These are phyloP conservation scores for Gonapodya sp. DNA, from an alignment of 192 early-diverging fungal genomes.

Conservation along the genomic window DNA sequence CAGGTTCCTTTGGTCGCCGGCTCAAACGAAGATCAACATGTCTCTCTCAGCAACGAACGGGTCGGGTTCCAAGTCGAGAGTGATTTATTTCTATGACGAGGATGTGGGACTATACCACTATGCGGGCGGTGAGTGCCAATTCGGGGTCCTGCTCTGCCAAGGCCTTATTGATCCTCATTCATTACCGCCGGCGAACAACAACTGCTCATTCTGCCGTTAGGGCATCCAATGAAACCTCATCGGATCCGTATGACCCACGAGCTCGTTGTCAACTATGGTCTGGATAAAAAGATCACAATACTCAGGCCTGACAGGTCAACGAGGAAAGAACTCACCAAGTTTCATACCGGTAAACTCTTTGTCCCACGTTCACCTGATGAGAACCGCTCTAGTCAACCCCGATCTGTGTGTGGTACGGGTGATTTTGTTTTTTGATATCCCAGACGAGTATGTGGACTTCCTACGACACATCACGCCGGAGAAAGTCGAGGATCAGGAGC, in stretches of 20 bases:
- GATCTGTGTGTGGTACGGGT: background rate
- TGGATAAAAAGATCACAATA: constrained; percentile 84
- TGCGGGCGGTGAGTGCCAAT: constrained; percentile 40
- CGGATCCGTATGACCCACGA: constrained; percentile 90
- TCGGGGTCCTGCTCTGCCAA: background rate
- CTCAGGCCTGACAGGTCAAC: constrained; percentile 71
- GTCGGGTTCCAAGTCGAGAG: constrained; percentile 16
- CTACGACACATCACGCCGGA: constrained; percentile 67
- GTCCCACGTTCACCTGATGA: background rate
- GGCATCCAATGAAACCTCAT: constrained; percentile 98
- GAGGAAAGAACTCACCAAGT: constrained; percentile 79
- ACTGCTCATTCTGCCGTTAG: constrained; percentile 27
- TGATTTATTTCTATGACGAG: constrained; percentile 49
- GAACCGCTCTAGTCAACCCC: background rate
- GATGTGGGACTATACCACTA: constrained; percentile 76
- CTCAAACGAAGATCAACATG: background rate
- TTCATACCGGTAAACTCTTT: constrained; percentile 48
- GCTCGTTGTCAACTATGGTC: constrained; percentile 81
- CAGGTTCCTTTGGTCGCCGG: background rate
- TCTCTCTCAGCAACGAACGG: background rate
- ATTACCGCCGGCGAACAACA: background rate
- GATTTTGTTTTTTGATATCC: too few relatives aligned
- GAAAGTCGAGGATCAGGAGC: constrained; percentile 50
- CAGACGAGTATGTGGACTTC: constrained; percentile 85
- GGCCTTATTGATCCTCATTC: background rate